Percentiles rank a stretch among this genome's conserved stretches.
Conservation (phyloP, 2,329 filamentous ascomycete genomes). For the Fusarium armeniacum region DNA sequence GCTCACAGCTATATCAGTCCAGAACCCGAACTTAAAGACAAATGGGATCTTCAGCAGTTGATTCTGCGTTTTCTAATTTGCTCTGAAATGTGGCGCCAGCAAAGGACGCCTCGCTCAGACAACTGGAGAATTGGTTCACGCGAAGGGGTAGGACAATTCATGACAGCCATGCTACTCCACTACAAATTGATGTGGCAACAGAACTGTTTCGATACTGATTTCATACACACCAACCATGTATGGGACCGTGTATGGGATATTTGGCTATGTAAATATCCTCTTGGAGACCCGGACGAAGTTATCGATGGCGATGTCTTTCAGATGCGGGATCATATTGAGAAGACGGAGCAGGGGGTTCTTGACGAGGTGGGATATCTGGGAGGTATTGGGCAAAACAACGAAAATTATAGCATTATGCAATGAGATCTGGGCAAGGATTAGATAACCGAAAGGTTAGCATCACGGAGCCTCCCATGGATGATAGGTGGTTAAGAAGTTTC, state of each 20-base stretch:
- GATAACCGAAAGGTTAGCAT: background rate
- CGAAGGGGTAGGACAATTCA: conserved; percentile 39
- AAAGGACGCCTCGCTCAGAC: conserved; percentile 36
- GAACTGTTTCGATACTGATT: conserved; percentile 29
- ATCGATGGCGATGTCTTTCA: conserved; percentile 31
- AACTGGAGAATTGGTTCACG: conserved; percentile 42
- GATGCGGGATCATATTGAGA: conserved; percentile 31
- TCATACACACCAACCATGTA: conserved; percentile 7
- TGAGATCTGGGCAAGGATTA: conserved; percentile 7
- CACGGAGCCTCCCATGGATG: background rate
- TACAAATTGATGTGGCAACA: conserved; percentile 43
- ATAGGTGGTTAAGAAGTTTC: background rate
- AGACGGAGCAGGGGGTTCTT: conserved; percentile 41
- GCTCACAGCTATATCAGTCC: conserved; percentile 33
- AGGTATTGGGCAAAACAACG: conserved; percentile 42
- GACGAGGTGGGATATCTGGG: conserved; percentile 50
- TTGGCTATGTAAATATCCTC: conserved; percentile 50
- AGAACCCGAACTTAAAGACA: background rate
- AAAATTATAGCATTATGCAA: conserved; percentile 14
- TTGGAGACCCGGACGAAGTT: conserved; percentile 5
- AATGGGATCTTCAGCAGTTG: conserved; percentile 32
- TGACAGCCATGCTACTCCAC: conserved; percentile 45
- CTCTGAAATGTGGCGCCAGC: conserved; percentile 47
- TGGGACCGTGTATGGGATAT: conserved; percentile 50
- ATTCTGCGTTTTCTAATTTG: conserved; percentile 47